Percentiles rank a stretch among this genome's conserved stretches.
Conservation (phyloP, 139 green algal genomes). For the Choricystis sp. region DNA sequence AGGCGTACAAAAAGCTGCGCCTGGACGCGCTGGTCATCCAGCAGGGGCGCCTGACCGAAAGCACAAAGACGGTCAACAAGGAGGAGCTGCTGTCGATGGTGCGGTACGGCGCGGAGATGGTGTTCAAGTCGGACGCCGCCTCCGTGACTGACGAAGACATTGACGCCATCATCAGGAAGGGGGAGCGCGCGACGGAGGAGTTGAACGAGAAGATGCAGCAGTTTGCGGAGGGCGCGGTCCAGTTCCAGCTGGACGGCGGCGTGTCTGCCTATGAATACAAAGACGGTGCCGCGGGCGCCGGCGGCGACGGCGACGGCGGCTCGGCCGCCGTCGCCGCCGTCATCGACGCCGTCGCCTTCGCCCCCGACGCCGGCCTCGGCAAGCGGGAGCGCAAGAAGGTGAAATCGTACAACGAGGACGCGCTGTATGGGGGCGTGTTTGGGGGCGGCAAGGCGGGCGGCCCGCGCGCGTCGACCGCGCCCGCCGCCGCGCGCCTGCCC, state of each 20-base stretch:
- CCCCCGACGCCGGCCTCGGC: conserved; percentile 88
- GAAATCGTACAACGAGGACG: conserved; percentile 71
- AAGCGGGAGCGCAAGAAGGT: conserved; percentile 89
- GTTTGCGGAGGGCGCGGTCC: conserved; percentile 88
- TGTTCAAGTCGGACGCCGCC: conserved; percentile 62
- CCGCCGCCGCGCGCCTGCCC: conserved; percentile 80
- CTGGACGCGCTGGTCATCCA: conserved; percentile 98
- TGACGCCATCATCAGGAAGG: conserved; percentile 77
- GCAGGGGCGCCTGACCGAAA: conserved; percentile 90
- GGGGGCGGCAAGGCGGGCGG: not conserved
- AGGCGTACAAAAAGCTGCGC: conserved; percentile 99
- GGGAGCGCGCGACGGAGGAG: conserved; percentile 68
- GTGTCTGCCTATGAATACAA: conserved; percentile 71
- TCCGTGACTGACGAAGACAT: conserved; percentile 82
- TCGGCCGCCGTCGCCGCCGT: not conserved
- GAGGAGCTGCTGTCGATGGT: conserved; percentile 96
- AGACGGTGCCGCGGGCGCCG: conserved; percentile 13
- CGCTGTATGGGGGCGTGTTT: conserved; percentile 48
- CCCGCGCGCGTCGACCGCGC: conserved; percentile 17
- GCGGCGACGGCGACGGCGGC: not conserved
- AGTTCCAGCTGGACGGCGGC: conserved; percentile 87
- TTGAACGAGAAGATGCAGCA: conserved; percentile 92
- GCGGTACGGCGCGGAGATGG: conserved; percentile 91
- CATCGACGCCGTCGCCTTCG: conserved; percentile 3
- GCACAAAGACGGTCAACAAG: conserved; percentile 83